Evolutionary conservation across 768 basidiomycete species (phyloP).

Genomic region (Mycena crocata): DNA sequence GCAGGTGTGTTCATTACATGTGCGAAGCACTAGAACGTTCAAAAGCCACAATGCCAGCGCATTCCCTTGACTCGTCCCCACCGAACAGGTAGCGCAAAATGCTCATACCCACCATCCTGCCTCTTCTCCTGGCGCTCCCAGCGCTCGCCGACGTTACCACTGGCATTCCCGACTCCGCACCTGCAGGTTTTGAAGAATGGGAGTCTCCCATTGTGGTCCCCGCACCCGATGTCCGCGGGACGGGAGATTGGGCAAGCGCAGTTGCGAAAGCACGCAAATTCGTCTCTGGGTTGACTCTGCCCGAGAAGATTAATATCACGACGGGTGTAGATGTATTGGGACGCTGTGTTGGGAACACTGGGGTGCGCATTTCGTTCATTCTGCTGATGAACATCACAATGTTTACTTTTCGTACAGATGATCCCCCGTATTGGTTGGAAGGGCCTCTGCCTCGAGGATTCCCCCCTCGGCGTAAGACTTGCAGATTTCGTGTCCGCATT

Average conservation of each 20-base stretch:
- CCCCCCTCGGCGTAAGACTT: slow-evolving; percentile 68
- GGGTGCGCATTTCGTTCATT: slow-evolving; percentile 31
- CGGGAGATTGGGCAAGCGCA: slow-evolving; percentile 15
- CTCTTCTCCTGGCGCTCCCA: background rate
- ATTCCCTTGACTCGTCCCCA: too few species aligned
- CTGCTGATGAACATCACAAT: slow-evolving; percentile 7
- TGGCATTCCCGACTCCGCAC: slow-evolving; percentile 27
- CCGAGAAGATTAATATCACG: slow-evolving; percentile 44
- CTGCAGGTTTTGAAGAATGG: slow-evolving; percentile 26
- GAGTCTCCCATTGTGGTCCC: slow-evolving; percentile 28
- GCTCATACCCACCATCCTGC: too few species aligned
- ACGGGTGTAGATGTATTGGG: slow-evolving; percentile 40
- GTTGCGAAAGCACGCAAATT: slow-evolving; percentile 15
- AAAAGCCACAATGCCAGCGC: too few species aligned
- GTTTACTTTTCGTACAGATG: slow-evolving; percentile 33
- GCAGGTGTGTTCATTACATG: too few species aligned
- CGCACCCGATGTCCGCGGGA: slow-evolving; percentile 6
- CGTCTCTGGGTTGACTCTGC: slow-evolving; percentile 35
- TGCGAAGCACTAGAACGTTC: too few species aligned
- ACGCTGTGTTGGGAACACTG: slow-evolving; percentile 36
- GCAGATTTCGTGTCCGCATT: slow-evolving; percentile 67
- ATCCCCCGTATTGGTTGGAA: slow-evolving; percentile 36
- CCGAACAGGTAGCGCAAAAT: too few species aligned
- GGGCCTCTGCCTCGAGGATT: slow-evolving; percentile 52
- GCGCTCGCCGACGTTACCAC: slow-evolving; percentile 20